Conservation (phyloP, 257 asterid species). For the Scutellaria galericulata region DNA sequence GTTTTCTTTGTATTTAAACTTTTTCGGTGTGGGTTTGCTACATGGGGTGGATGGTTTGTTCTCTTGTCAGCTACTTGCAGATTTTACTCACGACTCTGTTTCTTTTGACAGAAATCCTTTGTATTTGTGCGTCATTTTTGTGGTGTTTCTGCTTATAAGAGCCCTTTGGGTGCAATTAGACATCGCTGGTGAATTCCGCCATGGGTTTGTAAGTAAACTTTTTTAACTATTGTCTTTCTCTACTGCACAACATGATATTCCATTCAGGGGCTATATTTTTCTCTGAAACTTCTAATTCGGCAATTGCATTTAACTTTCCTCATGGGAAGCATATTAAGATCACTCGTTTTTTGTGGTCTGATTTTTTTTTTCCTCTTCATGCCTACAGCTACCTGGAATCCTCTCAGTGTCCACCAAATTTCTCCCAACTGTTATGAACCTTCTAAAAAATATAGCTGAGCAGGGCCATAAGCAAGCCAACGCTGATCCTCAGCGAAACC, state of each 20-base stretch:
- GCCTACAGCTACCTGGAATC: conserved; percentile 76
- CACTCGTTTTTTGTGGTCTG: conserved; percentile 25
- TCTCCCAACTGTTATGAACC: conserved; percentile 77
- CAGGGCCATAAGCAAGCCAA: conserved; percentile 53
- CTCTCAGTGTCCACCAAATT: conserved; percentile 78
- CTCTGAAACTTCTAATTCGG: conserved; percentile 8
- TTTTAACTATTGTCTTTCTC: conserved; percentile 7
- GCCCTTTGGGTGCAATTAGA: conserved; percentile 94
- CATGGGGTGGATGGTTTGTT: not conserved
- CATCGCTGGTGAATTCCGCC: conserved; percentile 68
- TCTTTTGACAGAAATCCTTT: conserved; percentile 70
- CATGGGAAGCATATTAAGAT: conserved; percentile 4
- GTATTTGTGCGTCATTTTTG: conserved; percentile 68
- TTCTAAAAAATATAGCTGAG: conserved; percentile 70
- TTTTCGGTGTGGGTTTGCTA: not conserved
- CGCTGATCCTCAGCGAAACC: conserved; percentile 46
- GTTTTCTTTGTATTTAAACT: not conserved
- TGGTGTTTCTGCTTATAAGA: conserved; percentile 60
- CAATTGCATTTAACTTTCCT: conserved; percentile 9
- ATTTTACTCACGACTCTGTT: conserved; percentile 24
- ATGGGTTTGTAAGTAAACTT: conserved; percentile 68
- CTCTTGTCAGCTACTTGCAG: conserved; percentile 22
- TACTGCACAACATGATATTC: conserved; percentile 12
- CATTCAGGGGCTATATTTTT: conserved; percentile 14
- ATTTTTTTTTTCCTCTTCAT: conserved; percentile 16